Conservation (phyloP, 2,329 filamentous ascomycete genomes). For the Fusarium ramigenum region DNA sequence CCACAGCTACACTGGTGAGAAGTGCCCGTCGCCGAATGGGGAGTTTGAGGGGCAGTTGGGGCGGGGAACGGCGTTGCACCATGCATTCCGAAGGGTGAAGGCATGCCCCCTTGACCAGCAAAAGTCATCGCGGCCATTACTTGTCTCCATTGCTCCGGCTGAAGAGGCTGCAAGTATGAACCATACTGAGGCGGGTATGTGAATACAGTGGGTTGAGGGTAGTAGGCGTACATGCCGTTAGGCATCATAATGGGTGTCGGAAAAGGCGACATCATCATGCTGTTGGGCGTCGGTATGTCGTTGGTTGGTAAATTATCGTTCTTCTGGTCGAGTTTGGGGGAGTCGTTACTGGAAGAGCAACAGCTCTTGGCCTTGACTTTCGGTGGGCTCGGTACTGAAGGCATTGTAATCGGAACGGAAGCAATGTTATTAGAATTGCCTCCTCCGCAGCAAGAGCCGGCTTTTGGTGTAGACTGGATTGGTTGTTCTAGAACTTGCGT, state of each 20-base stretch:
- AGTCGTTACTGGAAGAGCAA: conserved; percentile 41
- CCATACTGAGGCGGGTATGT: conserved; percentile 64
- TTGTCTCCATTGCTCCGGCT: conserved; percentile 63
- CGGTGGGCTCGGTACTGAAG: conserved; percentile 25
- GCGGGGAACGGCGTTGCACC: conserved; percentile 32
- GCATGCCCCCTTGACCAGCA: conserved; percentile 47
- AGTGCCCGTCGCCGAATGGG: conserved; percentile 43
- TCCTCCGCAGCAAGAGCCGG: conserved; percentile 52
- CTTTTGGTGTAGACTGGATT: conserved; percentile 26
- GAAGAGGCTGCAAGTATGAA: conserved; percentile 63
- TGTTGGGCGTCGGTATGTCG: conserved; percentile 38
- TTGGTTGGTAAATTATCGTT: conserved; percentile 30
- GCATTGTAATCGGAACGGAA: conserved; percentile 17
- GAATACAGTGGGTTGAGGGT: conserved; percentile 57
- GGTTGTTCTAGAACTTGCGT: conserved; percentile 25
- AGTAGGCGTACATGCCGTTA: conserved; percentile 53
- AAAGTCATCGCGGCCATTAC: conserved; percentile 54
- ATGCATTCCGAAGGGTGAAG: conserved; percentile 41
- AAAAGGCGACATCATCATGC: conserved; percentile 50
- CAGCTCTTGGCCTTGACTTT: conserved; percentile 42
- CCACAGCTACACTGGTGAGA: conserved; percentile 68
- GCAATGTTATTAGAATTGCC: conserved; percentile 7
- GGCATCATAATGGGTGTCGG: conserved; percentile 49
- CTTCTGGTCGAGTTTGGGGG: conserved; percentile 34
- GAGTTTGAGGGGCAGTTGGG: conserved; percentile 23